Evolutionary conservation across 257 asterid species (phyloP).

Genomic region (Solanum arcanum): DNA sequence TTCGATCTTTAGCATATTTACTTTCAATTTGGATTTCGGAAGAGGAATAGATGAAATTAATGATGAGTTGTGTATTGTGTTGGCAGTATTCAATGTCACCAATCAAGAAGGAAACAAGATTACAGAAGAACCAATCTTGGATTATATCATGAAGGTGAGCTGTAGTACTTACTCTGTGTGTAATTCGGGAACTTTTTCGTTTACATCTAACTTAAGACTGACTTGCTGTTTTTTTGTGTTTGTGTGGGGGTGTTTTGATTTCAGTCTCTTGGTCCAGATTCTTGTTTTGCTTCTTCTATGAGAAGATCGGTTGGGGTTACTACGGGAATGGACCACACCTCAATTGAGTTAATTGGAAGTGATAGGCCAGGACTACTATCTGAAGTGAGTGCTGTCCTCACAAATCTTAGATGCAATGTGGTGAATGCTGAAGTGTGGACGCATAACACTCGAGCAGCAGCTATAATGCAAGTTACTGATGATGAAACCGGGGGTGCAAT

Average conservation of each 20-base stretch:
- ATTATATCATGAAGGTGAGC: conserved; percentile 75
- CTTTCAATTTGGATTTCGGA: not conserved
- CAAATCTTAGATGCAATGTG: conserved; percentile 83
- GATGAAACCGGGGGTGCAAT: conserved; percentile 55
- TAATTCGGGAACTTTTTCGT: not conserved
- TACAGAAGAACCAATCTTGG: conserved; percentile 63
- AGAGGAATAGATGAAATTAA: not conserved
- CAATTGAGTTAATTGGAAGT: conserved; percentile 79
- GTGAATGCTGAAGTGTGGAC: conserved; percentile 98
- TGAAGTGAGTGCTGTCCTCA: conserved; percentile 91
- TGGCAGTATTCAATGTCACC: conserved; percentile 85
- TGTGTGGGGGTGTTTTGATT: not conserved
- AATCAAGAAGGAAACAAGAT: conserved; percentile 78
- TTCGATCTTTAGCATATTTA: not conserved
- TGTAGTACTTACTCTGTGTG: not conserved
- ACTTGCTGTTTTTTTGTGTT: not conserved
- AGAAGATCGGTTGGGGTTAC: conserved; percentile 82
- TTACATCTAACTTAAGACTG: not conserved
- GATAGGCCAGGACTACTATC: conserved; percentile 98
- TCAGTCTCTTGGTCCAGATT: conserved; percentile 97
- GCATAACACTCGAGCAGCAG: conserved; percentile 92
- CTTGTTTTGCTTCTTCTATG: conserved; percentile 90
- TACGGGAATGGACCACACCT: conserved; percentile 58
- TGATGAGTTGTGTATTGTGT: not conserved
- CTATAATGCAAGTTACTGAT: conserved; percentile 90